phyloP scores from a whole-genome alignment of 2,329 filamentous ascomycete species.

The Coniochaeta hoffmannii region DNA sequence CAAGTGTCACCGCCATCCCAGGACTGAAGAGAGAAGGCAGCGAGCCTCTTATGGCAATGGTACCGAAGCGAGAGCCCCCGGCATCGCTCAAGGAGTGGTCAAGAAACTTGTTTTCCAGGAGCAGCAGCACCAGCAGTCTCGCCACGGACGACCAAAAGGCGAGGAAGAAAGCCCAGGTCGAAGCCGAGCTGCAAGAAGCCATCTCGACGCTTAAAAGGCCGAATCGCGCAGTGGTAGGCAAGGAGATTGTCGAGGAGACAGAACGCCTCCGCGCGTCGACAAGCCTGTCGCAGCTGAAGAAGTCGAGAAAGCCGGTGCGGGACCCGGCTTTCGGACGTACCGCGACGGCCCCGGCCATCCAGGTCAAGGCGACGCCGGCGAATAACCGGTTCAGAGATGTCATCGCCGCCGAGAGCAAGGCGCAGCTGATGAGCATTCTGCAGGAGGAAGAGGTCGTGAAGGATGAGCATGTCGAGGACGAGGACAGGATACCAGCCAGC shows the following conservation, averaged over 20 bases:
- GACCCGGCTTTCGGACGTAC: conserved; percentile 16
- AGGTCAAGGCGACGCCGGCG: conserved; percentile 51
- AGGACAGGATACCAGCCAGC: conserved; percentile 28
- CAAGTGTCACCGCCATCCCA: conserved; percentile 53
- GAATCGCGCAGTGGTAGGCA: conserved; percentile 63
- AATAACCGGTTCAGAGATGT: conserved; percentile 47
- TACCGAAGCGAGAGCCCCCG: conserved; percentile 29
- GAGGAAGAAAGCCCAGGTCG: conserved; percentile 58
- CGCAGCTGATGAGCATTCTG: neutral
- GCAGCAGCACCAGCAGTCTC: conserved; percentile 40
- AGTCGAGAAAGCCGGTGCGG: conserved; percentile 41
- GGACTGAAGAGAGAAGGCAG: conserved; percentile 63
- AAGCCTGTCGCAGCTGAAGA: conserved; percentile 37
- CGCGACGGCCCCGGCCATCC: conserved; percentile 28
- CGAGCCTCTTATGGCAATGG: conserved; percentile 46
- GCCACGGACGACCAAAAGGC: conserved; percentile 45
- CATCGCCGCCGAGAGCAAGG: conserved; percentile 23
- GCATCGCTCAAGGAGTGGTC: conserved; percentile 36
- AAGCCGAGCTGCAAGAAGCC: conserved; percentile 65
- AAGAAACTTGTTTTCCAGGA: conserved; percentile 26
- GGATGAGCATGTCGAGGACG: conserved; percentile 28
- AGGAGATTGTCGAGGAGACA: conserved; percentile 58
- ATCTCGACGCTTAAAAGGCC: conserved; percentile 69
- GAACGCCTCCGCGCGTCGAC: conserved; percentile 52
- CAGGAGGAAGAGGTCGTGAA: conserved; percentile 1